These are phyloP conservation scores for Psidium guajava DNA, from an alignment of 345 rosid genomes.

Conservation along the genomic window DNA sequence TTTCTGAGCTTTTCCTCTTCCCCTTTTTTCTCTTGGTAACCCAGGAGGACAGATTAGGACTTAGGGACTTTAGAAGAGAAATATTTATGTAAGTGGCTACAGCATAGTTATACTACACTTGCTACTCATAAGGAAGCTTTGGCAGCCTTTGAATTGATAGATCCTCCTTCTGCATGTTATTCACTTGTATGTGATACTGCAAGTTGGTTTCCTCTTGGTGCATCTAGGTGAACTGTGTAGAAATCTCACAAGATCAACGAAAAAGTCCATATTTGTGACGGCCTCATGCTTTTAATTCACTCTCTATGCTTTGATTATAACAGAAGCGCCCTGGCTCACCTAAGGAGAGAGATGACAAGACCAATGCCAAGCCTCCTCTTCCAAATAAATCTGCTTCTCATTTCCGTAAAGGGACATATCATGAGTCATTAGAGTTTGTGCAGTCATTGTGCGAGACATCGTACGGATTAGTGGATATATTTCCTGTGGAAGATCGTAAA, in stretches of 20 bases:
- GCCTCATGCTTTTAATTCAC: not conserved
- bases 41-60: not conserved
- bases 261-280: not conserved
- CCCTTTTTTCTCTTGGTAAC: not conserved
- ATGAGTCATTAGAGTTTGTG: slow-evolving; percentile 92
- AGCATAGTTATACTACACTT: not conserved
- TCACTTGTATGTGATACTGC: not conserved
- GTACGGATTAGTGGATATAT: slow-evolving; percentile 89
- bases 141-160: not conserved
- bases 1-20: not conserved
- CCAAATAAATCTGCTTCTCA: slow-evolving; percentile 61
- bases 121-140: not conserved
- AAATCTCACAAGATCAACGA: not conserved
- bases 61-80: not conserved
- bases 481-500: slow-evolving; percentile 96
- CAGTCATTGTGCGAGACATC: slow-evolving; percentile 85
- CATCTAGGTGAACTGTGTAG: not conserved
- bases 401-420: slow-evolving; percentile 86
- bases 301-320: slow-evolving; percentile 5
- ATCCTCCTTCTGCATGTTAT: not conserved
- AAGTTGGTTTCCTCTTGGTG: not conserved
- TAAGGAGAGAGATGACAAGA: slow-evolving; percentile 58
- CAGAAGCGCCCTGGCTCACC: slow-evolving; percentile 90
- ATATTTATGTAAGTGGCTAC: not conserved
- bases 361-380: slow-evolving; percentile 71